phyloP scores from a whole-genome alignment of 2,329 filamentous ascomycete species.

The Cordyceps cateniannulata region DNA sequence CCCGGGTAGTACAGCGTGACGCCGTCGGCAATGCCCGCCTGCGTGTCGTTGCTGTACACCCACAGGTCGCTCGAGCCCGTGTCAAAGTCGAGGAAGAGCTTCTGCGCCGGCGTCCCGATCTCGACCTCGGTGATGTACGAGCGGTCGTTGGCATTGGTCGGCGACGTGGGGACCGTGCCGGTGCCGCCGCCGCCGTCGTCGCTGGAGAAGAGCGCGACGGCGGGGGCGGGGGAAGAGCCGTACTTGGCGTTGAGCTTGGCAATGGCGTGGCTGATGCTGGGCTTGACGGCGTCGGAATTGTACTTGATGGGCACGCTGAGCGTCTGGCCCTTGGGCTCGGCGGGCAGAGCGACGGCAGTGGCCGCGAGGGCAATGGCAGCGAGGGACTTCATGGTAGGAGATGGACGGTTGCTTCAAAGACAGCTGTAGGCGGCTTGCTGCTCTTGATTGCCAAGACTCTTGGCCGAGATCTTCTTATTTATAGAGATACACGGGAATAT shows the following conservation, averaged over 20 bases:
- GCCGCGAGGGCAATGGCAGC: background rate
- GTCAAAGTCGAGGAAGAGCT: conserved; percentile 34
- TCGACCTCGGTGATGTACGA: conserved; percentile 2
- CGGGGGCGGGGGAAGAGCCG: background rate
- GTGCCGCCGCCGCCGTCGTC: background rate
- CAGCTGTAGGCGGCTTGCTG: background rate
- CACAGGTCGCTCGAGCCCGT: conserved; percentile 37
- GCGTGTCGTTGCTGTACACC: conserved; percentile 28
- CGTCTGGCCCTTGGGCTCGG: background rate
- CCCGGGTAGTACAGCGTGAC: conserved; percentile 29
- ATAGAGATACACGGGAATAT: background rate
- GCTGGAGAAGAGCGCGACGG: too few relatives aligned
- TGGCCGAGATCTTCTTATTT: background rate
- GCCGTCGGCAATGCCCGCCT: conserved; percentile 18
- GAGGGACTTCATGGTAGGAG: background rate
- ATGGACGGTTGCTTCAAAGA: background rate
- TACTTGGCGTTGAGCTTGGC: background rate
- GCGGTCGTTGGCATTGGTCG: background rate
- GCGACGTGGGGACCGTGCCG: background rate
- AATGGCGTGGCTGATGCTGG: background rate
- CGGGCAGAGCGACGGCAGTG: background rate
- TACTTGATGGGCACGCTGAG: background rate
- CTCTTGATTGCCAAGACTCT: background rate
- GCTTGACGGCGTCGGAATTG: background rate
- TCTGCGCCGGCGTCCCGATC: conserved; percentile 29